Conservation (phyloP, 163 green algal genomes). For the Botryococcus braunii region DNA sequence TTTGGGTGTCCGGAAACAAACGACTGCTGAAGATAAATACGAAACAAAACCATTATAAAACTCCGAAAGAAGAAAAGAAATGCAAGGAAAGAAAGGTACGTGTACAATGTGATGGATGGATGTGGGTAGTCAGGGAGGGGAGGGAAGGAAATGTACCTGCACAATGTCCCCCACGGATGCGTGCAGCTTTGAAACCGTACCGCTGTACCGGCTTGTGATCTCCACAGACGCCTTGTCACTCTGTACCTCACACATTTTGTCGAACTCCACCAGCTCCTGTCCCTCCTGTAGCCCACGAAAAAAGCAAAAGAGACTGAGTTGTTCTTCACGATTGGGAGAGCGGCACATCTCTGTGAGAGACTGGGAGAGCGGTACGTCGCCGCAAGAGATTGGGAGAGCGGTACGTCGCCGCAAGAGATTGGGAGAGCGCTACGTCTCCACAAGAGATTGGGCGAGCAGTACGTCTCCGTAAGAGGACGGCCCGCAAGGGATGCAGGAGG, state of each 20-base stretch:
- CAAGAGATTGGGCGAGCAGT: too few species aligned
- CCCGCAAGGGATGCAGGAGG: too few species aligned
- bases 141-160: constrained; percentile 54
- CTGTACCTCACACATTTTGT: constrained; percentile 78
- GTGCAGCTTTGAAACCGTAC: constrained; percentile 48
- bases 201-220: constrained; percentile 78
- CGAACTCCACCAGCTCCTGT: constrained; percentile 64
- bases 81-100: constrained; percentile 27
- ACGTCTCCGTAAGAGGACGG: too few species aligned
- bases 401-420: too few species aligned
- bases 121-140: too few species aligned
- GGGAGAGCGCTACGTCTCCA: too few species aligned
- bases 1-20: neutral
- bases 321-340: too few species aligned
- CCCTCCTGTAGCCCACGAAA: constrained; percentile 31
- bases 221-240: constrained; percentile 84
- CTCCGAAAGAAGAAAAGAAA: neutral
- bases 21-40: neutral
- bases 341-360: too few species aligned
- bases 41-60: neutral
- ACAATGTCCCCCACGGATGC: constrained; percentile 61
- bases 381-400: too few species aligned
- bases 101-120: constrained; percentile 64
- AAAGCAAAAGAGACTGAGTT: too few species aligned
- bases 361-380: too few species aligned